Conservation (phyloP, 495 filamentous ascomycete genomes). For the Aspergillus olivimuriae region DNA sequence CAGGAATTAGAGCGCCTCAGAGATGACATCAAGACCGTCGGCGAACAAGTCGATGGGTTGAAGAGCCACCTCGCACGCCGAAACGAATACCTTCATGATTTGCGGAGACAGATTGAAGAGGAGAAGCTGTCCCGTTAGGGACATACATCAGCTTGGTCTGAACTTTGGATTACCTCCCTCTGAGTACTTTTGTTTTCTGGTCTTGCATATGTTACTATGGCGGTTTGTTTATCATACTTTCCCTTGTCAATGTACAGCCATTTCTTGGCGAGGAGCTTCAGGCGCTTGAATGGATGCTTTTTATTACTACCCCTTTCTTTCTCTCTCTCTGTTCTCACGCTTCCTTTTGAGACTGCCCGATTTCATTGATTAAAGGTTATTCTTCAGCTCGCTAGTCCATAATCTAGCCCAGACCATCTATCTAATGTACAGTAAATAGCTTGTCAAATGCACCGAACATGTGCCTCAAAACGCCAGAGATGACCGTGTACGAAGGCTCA, state of each 20-base stretch:
- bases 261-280: slow-evolving; percentile 27
- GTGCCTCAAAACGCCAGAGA: too few relatives aligned
- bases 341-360: too few relatives aligned
- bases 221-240: slow-evolving; percentile 13
- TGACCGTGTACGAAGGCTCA: too few relatives aligned
- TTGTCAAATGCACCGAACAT: not conserved
- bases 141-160: slow-evolving; percentile 3
- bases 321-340: slow-evolving; percentile 3
- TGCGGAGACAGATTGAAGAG: slow-evolving; percentile 42
- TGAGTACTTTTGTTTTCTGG: slow-evolving; percentile 4
- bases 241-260: slow-evolving; percentile 29
- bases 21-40: slow-evolving; percentile 44
- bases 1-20: slow-evolving; percentile 34
- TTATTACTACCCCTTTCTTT: slow-evolving; percentile 7
- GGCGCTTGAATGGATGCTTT: slow-evolving; percentile 31
- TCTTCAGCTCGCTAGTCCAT: not conserved
- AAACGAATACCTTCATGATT: slow-evolving; percentile 34
- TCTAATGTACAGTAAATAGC: slow-evolving; percentile 18
- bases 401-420: slow-evolving; percentile 4
- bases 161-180: slow-evolving; percentile 6
- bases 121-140: slow-evolving; percentile 35
- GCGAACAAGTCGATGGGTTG: slow-evolving; percentile 48
- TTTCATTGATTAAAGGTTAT: slow-evolving; percentile 1
- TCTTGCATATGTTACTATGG: slow-evolving; percentile 7
- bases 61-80: slow-evolving; percentile 42